These are phyloP conservation scores for Phlebopus sp. DNA, from an alignment of 1,284 basidiomycete genomes.

Conservation along the genomic window DNA sequence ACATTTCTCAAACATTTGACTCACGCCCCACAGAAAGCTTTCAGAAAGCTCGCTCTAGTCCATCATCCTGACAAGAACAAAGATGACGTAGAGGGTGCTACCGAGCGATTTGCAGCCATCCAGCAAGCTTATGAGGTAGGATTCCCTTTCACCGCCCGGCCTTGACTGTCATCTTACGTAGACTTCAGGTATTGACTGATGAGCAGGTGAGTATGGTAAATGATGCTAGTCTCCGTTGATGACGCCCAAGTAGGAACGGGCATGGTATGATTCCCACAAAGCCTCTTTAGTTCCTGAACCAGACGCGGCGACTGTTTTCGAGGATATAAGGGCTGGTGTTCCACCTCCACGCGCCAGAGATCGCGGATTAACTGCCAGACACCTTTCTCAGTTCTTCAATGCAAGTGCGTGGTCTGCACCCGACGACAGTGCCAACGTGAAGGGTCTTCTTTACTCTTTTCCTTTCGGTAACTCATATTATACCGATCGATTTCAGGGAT, in stretches of 20 bases:
- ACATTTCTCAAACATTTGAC: neutral
- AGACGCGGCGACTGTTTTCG: constrained; percentile 79
- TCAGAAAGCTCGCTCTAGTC: constrained; percentile 77
- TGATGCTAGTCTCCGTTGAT: constrained; percentile 16
- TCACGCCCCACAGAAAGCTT: constrained; percentile 59
- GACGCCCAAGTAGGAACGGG: constrained; percentile 75
- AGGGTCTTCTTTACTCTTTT: constrained; percentile 21
- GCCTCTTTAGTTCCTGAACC: constrained; percentile 82
- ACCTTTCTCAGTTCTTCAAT: constrained; percentile 87
- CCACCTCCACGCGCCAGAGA: constrained; percentile 68
- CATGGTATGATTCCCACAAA: constrained; percentile 97
- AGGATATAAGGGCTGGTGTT: constrained; percentile 77
- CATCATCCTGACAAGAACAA: constrained; percentile 92
- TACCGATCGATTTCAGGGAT: constrained; percentile 54
- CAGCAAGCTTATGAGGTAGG: constrained; percentile 93
- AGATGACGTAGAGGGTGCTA: constrained; percentile 81
- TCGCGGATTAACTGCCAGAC: constrained; percentile 77
- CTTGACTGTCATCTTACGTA: neutral
- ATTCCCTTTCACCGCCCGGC: constrained; percentile 8
- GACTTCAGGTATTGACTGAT: constrained; percentile 75
- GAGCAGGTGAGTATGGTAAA: constrained; percentile 67
- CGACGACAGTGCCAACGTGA: constrained; percentile 69
- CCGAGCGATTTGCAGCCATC: constrained; percentile 81
- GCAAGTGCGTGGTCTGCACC: constrained; percentile 69
- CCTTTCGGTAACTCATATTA: neutral